Conservation (phyloP, 768 basidiomycete species). For the Postia placenta region DNA sequence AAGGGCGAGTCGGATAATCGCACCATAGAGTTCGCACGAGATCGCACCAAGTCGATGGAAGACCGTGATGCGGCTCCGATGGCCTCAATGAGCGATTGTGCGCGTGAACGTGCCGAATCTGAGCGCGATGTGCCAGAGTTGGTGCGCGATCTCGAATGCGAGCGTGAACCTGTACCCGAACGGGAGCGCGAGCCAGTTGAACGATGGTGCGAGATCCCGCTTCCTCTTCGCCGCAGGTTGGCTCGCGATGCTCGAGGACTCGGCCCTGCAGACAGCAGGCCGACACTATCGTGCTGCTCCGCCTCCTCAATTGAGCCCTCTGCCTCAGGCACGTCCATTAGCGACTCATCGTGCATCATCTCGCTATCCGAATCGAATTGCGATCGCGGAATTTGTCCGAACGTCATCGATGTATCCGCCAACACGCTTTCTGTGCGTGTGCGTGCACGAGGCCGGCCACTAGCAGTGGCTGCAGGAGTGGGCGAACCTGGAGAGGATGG, state of each 20-base stretch:
- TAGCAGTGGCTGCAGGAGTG: conserved; percentile 28
- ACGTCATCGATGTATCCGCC: conserved; percentile 18
- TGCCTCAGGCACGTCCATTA: conserved; percentile 36
- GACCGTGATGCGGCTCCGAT: conserved; percentile 56
- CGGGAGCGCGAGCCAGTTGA: conserved; percentile 35
- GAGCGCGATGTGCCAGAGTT: conserved; percentile 23
- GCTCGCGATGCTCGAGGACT: conserved; percentile 45
- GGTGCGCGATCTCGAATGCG: conserved; percentile 41
- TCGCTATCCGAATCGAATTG: conserved; percentile 20
- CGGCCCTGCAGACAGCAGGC: conserved; percentile 41
- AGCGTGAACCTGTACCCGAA: conserved; percentile 35
- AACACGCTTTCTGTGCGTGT: conserved; percentile 21
- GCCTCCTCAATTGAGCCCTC: conserved; percentile 53
- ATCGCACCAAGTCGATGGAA: conserved; percentile 53
- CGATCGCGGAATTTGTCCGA: conserved; percentile 20
- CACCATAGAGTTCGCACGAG: conserved; percentile 61
- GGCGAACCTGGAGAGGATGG: conserved; percentile 30
- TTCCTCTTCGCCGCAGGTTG: conserved; percentile 34
- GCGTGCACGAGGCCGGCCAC: conserved; percentile 21
- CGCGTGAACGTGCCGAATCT: conserved; percentile 47
- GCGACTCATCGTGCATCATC: conserved; percentile 25
- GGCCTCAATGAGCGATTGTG: conserved; percentile 63
- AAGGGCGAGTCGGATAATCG: conserved; percentile 36
- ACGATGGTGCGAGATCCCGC: conserved; percentile 29
- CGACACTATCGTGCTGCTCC: conserved; percentile 59